Evolutionary conservation across 1,284 basidiomycete species (phyloP).

Genomic region (Cutaneotrichosporon cavernicola): DNA sequence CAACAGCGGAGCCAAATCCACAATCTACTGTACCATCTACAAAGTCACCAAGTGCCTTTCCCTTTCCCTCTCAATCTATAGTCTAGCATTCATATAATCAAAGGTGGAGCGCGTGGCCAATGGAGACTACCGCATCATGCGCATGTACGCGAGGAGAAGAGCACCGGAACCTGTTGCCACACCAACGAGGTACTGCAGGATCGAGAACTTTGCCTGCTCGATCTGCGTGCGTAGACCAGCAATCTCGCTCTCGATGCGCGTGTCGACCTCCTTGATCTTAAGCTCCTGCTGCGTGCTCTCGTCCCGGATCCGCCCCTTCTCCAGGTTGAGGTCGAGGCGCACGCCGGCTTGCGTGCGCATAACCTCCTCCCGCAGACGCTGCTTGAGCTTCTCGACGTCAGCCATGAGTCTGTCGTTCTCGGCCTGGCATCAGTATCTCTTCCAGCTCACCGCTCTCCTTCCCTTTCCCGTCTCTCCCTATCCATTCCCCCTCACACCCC

Average conservation of each 20-base stretch:
- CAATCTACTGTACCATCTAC: constrained; percentile 47
- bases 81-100: constrained; percentile 1
- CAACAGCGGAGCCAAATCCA: constrained; percentile 11
- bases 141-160: constrained; percentile 52
- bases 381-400: constrained; percentile 95
- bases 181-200: constrained; percentile 52
- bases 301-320: constrained; percentile 92
- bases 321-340: constrained; percentile 89
- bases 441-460: not conserved
- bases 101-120: not conserved
- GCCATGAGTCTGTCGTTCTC: constrained; percentile 88
- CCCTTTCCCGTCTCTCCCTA: too few relatives aligned
- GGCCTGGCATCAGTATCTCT: constrained; percentile 48
- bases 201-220: constrained; percentile 75
- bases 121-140: constrained; percentile 41
- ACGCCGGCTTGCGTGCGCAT: constrained; percentile 92
- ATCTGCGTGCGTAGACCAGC: constrained; percentile 84
- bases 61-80: constrained; percentile 34
- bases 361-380: constrained; percentile 86
- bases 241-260: constrained; percentile 95
- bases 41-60: constrained; percentile 44
- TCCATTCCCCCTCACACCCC: not conserved
- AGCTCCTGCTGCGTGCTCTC: constrained; percentile 89
- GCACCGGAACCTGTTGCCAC: constrained; percentile 53
- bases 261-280: constrained; percentile 98